Base-by-base conservation (phyloP, 768 basidiomycete genomes). In the Mycena latifolia region DNA sequence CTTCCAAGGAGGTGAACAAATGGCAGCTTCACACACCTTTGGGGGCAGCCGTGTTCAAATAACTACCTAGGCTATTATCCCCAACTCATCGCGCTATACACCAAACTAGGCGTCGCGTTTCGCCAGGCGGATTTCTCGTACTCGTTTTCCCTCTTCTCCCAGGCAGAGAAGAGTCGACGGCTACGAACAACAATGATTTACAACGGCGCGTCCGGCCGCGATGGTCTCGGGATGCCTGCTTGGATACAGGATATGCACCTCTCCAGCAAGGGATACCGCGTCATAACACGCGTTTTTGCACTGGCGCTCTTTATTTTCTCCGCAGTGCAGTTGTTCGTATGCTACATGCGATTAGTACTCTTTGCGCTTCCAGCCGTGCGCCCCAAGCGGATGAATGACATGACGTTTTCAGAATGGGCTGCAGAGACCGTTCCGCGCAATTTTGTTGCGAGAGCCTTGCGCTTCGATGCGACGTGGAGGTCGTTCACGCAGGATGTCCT, bases 1-100 rank as follows among this genome's bases (percentile, higher is more conserved):
- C 1, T 93, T 94, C 73, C 92, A 94, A 82, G 89, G 89, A 79
- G 91, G 91, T 89, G 59, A 55, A 85, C 33, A 69, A 18, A 27
- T 53, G 28, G 22, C 22, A 5, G 8, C 37, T 17, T n/a, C n/a
- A 7, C 25, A 0, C 24, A n/a, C 20, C 20, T 51, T 51, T 12
- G 28, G n/a, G 12, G 31, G n/a, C 48, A 17, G 22, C 14, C 17
- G 33, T 35, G 29, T 52, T 57, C 45, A 63, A n/a, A 35, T 35
- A 35, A 55, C 51, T n/a, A 22, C 57, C 64, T 15, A 91, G 92
- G 92, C 0, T 93, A 93, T 75, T 93, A 94, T 74, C 85, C 85
- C 0, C 84, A 87, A 48, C 80, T 94, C n/a, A 88, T 92, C 27
- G 77, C 85, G 2, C 77, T 94, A 11, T 94, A 93, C 76, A 81